Conservation (phyloP, 768 basidiomycete genomes). For the Postia placenta region DNA sequence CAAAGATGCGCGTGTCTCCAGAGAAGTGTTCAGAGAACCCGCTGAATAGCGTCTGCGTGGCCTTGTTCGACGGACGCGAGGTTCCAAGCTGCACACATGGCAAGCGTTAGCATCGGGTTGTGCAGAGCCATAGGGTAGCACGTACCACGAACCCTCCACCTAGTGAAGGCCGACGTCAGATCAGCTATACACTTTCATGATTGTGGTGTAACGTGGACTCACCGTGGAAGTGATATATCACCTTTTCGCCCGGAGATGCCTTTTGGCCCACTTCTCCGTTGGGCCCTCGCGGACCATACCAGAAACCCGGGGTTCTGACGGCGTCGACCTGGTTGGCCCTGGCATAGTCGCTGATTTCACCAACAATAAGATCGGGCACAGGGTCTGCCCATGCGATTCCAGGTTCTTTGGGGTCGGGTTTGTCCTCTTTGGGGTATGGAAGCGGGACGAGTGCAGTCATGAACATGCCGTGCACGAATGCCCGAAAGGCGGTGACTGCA, state of each 20-base stretch:
- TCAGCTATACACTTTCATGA: no score
- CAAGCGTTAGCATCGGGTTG: not conserved
- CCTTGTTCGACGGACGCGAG: not conserved
- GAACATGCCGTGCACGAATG: not conserved
- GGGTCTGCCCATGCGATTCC: constrained; percentile 28
- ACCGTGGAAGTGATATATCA: constrained; percentile 29
- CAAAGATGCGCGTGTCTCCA: constrained; percentile 17
- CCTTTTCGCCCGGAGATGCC: constrained; percentile 25
- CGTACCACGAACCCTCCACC: no score
- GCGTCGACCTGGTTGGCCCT: constrained; percentile 21
- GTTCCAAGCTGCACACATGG: not conserved
- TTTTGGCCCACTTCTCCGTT: constrained; percentile 14
- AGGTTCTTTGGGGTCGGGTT: not conserved
- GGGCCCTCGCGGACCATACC: constrained; percentile 21
- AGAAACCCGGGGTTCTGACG: constrained; percentile 30
- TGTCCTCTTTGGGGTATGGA: not conserved
- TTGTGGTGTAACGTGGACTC: no score
- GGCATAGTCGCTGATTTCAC: constrained; percentile 26
- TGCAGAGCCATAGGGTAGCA: not conserved
- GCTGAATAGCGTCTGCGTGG: constrained; percentile 2
- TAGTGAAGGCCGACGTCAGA: no score
- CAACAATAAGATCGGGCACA: constrained; percentile 23
- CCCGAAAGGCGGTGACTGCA: not conserved
- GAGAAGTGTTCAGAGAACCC: constrained; percentile 10
- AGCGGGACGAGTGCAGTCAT: not conserved